Evolutionary conservation across 192 early-diverging fungal genomes (phyloP).

Genomic region (Dissophora globulifera): DNA sequence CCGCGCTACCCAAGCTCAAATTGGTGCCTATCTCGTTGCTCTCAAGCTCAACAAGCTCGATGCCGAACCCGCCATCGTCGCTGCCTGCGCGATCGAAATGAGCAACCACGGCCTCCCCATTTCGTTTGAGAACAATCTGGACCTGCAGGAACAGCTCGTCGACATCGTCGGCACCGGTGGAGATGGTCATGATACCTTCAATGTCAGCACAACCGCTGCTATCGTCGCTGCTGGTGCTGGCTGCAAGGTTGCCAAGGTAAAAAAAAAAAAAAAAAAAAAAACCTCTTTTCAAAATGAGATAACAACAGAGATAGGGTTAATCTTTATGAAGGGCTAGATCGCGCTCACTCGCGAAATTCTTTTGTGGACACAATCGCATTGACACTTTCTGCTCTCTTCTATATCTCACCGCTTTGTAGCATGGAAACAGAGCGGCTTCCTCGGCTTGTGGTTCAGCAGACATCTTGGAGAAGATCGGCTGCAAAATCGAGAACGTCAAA

Average conservation of each 20-base stretch:
- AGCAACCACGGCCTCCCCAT: constrained; percentile 73
- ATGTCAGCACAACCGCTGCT: constrained; percentile 92
- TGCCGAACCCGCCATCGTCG: constrained; percentile 78
- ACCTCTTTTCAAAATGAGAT: too few species aligned
- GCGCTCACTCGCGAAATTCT: too few species aligned
- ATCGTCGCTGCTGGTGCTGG: constrained; percentile 95
- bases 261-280: background rate
- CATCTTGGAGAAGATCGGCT: constrained; percentile 87
- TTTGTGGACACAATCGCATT: constrained; percentile 5
- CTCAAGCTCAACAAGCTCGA: constrained; percentile 80
- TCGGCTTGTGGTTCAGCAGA: constrained; percentile 95
- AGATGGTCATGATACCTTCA: constrained; percentile 97
- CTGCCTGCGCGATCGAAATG: constrained; percentile 81
- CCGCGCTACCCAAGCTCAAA: constrained; percentile 83
- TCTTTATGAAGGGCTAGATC: too few species aligned
- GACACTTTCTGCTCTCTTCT: constrained; percentile 3
- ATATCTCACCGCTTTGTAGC: constrained; percentile 57
- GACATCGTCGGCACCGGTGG: constrained; percentile 99
- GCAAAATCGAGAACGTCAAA: constrained; percentile 71
- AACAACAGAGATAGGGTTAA: background rate
- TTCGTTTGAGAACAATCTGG: constrained; percentile 56
- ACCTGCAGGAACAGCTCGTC: constrained; percentile 63
- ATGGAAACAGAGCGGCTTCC: constrained; percentile 93
- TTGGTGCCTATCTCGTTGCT: constrained; percentile 86
- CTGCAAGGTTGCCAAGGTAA: constrained; percentile 88